Base-by-base conservation (phyloP, 2,329 filamentous ascomycete species). In the Acrocalymma vagum region DNA sequence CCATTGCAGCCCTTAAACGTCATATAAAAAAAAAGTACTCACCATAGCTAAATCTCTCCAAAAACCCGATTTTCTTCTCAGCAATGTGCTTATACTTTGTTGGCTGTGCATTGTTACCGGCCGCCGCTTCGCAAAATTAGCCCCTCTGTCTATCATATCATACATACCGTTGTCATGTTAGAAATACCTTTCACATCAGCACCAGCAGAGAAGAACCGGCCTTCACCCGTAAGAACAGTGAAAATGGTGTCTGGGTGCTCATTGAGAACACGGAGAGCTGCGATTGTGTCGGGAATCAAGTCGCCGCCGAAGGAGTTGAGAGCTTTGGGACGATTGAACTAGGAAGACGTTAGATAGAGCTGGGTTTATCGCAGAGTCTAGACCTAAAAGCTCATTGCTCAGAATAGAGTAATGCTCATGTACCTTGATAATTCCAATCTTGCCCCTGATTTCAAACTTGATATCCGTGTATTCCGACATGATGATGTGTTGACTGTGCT, bases 151-250 rank as follows among this genome's bases (percentile, higher is more conserved):
- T 10, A 33, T 25, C 34, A 27, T 27, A 15, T 26, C 34, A 48
- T 7, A 56, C 43, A 10, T 58, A 58, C 54, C 23, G 22, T 29
- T 7, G 23, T 30, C 9, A 44, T 40, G 0, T 21, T 18, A 1
- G 25, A 17, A 9, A 53, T 48, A 61, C 72, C 68, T 52, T 66
- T 72, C 2, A 79, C 71, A 63, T 79, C 76, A 13, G 76, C 76
- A 13, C 76, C 76, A 0, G 75, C 72, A 14, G 71, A 75, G 53
- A 79, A 79, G 58, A 78, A 79, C 9, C 75, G 62, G 2, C 76
- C 76, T 48, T 77, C 75, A 13, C 76, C 76, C 1, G 76, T 79
- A 9, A 78, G 47, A 2, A 79, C 76, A 2, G 76, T 79, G 52
- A 79, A 78, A 10, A 78, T 57, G 5, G 76, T 79, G 25, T 73